A percentile compares a stretch with the other conserved stretches of the same genome.
Evolutionary conservation across 176 grass and related monocot species (phyloP).

Genomic region (Avena atlantica): DNA sequence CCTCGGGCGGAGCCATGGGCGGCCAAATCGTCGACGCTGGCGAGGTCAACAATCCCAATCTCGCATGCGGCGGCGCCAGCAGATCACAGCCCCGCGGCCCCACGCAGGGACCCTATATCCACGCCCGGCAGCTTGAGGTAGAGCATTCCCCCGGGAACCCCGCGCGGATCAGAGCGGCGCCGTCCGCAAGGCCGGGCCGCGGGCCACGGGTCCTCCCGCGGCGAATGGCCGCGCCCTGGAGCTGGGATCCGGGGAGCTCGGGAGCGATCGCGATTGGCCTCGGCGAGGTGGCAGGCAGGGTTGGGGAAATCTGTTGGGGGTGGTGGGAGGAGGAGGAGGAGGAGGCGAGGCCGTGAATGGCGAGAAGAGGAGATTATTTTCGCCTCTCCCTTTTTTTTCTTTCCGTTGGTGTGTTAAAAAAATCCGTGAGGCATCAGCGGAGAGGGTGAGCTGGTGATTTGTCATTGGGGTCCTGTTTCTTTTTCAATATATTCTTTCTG

Average conservation of each 20-base stretch:
- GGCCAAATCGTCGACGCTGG: constrained; percentile 36
- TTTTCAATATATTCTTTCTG: background rate
- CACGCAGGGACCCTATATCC: constrained; percentile 57
- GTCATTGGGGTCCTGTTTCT: constrained; percentile 17
- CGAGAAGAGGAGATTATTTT: constrained; percentile 47
- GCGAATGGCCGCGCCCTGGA: background rate
- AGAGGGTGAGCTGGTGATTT: constrained; percentile 38
- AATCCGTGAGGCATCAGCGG: constrained; percentile 51
- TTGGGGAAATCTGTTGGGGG: constrained; percentile 29
- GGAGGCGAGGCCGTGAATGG: constrained; percentile 38
- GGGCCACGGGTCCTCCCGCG: background rate
- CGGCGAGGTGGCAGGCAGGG: constrained; percentile 7
- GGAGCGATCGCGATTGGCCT: constrained; percentile 22
- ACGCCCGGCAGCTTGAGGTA: constrained; percentile 63
- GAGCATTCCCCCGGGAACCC: constrained; percentile 56
- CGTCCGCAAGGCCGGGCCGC: constrained; percentile 34
- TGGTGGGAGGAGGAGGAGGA: background rate
- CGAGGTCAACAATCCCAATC: constrained; percentile 35
- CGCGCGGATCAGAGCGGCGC: constrained; percentile 43
- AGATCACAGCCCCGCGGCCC: constrained; percentile 48
- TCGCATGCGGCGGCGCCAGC: constrained; percentile 41
- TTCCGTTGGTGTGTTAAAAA: constrained; percentile 24
- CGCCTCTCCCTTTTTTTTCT: constrained; percentile 27
- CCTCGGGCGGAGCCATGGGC: constrained; percentile 48
- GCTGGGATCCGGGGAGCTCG: constrained; percentile 12